phyloP scores from a whole-genome alignment of 2,329 filamentous ascomycete species.

The Colletotrichum nymphaeae region DNA sequence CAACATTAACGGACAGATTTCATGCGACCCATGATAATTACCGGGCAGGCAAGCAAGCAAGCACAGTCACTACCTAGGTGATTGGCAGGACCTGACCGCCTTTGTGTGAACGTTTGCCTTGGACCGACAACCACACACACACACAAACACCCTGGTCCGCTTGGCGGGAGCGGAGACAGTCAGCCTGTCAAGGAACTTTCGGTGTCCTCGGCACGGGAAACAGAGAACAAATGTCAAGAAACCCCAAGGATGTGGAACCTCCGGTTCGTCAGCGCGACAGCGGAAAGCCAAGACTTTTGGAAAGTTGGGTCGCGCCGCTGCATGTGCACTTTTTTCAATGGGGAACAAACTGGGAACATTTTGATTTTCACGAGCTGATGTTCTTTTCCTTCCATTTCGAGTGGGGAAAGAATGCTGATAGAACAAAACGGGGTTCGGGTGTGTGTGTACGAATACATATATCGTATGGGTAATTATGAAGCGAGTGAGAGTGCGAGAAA shows the following conservation, averaged over 20 bases:
- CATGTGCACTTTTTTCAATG: slow-evolving; percentile 12
- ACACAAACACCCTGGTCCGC: background rate
- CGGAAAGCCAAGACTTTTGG: slow-evolving; percentile 3
- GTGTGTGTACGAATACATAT: background rate
- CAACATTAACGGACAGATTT: background rate
- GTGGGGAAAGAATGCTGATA: slow-evolving; percentile 8
- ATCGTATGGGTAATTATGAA: background rate
- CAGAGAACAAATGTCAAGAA: background rate
- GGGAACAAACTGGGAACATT: background rate
- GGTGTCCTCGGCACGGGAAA: slow-evolving; percentile 20
- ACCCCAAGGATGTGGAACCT: background rate
- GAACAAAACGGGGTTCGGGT: background rate
- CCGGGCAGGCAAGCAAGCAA: background rate
- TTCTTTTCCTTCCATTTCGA: background rate
- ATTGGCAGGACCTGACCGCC: slow-evolving; percentile 18
- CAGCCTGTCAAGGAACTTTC: background rate
- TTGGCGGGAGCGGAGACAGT: slow-evolving; percentile 6
- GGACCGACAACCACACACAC: background rate
- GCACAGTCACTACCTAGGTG: too few species aligned
- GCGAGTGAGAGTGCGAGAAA: too few species aligned
- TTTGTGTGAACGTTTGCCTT: slow-evolving; percentile 7
- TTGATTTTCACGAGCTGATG: background rate
- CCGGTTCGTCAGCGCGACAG: slow-evolving; percentile 12
- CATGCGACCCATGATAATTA: background rate
- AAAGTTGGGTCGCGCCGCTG: slow-evolving; percentile 3